These are phyloP conservation scores for Calonectria henricotiae DNA, from an alignment of 2,329 filamentous ascomycete species.

Conservation along the genomic window DNA sequence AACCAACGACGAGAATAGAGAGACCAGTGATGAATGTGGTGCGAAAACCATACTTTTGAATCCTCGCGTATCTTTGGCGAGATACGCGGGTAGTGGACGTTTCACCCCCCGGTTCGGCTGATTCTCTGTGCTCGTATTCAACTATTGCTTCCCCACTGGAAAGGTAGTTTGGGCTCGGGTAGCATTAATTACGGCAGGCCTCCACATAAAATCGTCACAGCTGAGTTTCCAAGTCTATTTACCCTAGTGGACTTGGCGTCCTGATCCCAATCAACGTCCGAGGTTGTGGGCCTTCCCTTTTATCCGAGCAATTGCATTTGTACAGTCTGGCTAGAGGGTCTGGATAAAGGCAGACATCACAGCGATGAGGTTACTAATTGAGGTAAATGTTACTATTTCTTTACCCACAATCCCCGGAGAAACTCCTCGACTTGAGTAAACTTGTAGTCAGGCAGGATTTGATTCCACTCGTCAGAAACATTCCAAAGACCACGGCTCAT, in stretches of 20 bases:
- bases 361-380: no score
- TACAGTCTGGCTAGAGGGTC: no score
- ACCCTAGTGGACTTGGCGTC: no score
- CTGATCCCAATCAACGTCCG: no score
- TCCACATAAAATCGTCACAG: no score
- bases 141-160: not conserved
- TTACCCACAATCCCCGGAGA: constrained; percentile 52
- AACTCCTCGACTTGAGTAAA: constrained; percentile 63
- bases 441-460: constrained; percentile 62
- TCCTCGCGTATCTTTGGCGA: constrained; percentile 31
- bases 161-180: no score
- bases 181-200: no score
- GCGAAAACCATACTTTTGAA: constrained; percentile 73
- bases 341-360: no score
- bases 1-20: constrained; percentile 70
- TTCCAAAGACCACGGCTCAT: constrained; percentile 57
- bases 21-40: constrained; percentile 73
- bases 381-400: not conserved
- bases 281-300: no score
- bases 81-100: not conserved
- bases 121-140: not conserved
- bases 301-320: no score
- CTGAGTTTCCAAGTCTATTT: no score
- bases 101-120: no score
- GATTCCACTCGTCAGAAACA: constrained; percentile 64